phyloP scores from a whole-genome alignment of 148 eudicot genomes.

The Amaranthus cruentus region DNA sequence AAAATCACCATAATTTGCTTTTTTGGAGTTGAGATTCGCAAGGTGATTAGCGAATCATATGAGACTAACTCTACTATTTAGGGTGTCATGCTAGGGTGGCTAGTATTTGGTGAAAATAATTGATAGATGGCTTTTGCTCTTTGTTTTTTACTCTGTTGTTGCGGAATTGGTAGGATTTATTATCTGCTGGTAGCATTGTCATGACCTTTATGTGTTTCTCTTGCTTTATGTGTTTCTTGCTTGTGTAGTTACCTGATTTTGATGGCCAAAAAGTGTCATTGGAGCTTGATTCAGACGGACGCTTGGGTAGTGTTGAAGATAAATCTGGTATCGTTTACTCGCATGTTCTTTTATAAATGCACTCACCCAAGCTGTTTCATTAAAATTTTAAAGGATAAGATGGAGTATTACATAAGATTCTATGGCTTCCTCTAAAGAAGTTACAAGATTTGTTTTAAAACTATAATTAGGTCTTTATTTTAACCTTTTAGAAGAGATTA shows the following conservation, averaged over 20 bases:
- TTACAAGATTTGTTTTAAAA: no score
- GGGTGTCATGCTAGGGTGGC: no score
- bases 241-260: conserved; percentile 56
- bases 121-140: no score
- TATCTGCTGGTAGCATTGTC: no score
- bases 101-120: no score
- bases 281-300: conserved; percentile 53
- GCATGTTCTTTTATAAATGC: neutral
- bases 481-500: no score
- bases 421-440: neutral
- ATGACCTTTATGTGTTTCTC: no score
- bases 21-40: neutral
- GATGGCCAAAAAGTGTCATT: conserved; percentile 55
- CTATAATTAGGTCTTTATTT: no score
- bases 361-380: conserved; percentile 1
- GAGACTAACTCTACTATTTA: no score
- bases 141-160: no score
- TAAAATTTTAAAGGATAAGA: neutral
- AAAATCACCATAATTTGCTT: neutral
- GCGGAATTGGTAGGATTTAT: no score
- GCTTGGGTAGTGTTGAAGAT: conserved; percentile 53
- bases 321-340: conserved; percentile 43
- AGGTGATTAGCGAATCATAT: no score
- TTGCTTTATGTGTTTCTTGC: conserved; percentile 4
- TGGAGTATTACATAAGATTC: neutral